Evolutionary conservation across 2,329 filamentous ascomycete genomes (phyloP).

Genomic region (Leptographium wingfieldii): DNA sequence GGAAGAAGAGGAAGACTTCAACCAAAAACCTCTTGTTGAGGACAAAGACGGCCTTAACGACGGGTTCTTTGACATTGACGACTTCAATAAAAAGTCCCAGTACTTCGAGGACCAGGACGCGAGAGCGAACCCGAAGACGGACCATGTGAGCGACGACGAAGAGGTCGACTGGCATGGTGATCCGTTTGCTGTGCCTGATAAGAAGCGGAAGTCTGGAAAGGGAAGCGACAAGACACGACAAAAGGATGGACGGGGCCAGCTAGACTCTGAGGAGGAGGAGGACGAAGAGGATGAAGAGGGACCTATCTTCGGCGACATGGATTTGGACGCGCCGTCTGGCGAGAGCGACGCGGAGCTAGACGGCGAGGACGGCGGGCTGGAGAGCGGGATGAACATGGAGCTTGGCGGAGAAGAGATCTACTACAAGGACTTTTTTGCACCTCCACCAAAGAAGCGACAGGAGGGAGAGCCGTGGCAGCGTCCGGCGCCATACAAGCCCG

Average conservation of each 20-base stretch:
- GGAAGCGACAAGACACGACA: background rate
- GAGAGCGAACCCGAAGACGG: constrained; percentile 61
- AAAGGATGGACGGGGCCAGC: background rate
- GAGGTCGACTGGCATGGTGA: constrained; percentile 72
- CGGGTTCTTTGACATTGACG: constrained; percentile 94
- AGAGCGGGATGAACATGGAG: constrained; percentile 14
- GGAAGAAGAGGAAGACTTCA: constrained; percentile 35
- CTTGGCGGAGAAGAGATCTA: constrained; percentile 77
- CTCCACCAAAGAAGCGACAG: constrained; percentile 61
- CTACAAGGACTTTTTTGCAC: constrained; percentile 89
- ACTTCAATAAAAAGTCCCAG: constrained; percentile 91
- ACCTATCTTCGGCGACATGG: constrained; percentile 71
- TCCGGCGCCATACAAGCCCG: constrained; percentile 35
- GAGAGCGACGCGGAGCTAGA: constrained; percentile 50
- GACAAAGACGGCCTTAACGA: constrained; percentile 86
- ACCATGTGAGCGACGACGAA: constrained; percentile 66
- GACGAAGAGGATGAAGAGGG: constrained; percentile 49
- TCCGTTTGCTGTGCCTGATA: constrained; percentile 38
- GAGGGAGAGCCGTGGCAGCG: constrained; percentile 30
- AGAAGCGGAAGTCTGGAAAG: constrained; percentile 11
- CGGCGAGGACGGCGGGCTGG: constrained; percentile 36
- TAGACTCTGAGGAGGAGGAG: constrained; percentile 6
- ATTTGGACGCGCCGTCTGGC: constrained; percentile 61
- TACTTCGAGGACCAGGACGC: constrained; percentile 79
- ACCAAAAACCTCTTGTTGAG: constrained; percentile 45